Evolutionary conservation across 1,284 basidiomycete genomes (phyloP), one percentile per base, ranked within the genome.

Genomic region (Cutaneotrichosporon sp.): DNA sequence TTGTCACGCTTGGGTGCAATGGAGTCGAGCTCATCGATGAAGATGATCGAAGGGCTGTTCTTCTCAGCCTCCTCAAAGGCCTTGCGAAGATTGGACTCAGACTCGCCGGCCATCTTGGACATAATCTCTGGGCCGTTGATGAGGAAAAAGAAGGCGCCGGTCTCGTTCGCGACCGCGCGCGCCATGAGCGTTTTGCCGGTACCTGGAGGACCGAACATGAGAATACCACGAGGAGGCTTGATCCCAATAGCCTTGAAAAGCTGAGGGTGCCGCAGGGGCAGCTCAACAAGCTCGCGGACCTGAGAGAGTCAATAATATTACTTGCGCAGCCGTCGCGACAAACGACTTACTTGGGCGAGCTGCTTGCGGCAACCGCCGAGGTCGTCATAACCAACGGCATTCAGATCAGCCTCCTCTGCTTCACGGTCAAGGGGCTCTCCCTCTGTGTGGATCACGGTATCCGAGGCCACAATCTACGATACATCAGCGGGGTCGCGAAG

Each of bases 201-300:
- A 80, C 92, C 92, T 34, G 92, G 92, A 60, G 92, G 92, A 57
- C 92, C 92, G 66, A 83, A 96, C 90, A 97, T 88, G 60, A 96
- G 85, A 63, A 96, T 91, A 81, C 92, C 92, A 64, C 96, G 88
- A 33, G 96, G 96, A 31, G 94, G 96, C 78, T 97, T 98, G 82
- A 99, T 98, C 84, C 94, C 94, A 69, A 98, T 98, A 22, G 90
- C 93, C 77, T 98, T 98, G 87, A 97, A 98, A 14, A 99, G 84
- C 77, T 98, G 93, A 22, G 96, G 96, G 79, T 98, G 96, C 53
- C 94, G 90, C 34, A 98, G 82, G 27, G 94, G 96, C 6, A 99
- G 81, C 76, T 98, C 96, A 60, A 98, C 96, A 50, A 98, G 85
- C 80, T 98, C 96, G 75, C 96, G 92, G 59, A 99, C 97, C 69